Evolutionary conservation across 306 rosid genomes (phyloP), one percentile per base, ranked within the genome.

Genomic region (Trifolium subterraneum): DNA sequence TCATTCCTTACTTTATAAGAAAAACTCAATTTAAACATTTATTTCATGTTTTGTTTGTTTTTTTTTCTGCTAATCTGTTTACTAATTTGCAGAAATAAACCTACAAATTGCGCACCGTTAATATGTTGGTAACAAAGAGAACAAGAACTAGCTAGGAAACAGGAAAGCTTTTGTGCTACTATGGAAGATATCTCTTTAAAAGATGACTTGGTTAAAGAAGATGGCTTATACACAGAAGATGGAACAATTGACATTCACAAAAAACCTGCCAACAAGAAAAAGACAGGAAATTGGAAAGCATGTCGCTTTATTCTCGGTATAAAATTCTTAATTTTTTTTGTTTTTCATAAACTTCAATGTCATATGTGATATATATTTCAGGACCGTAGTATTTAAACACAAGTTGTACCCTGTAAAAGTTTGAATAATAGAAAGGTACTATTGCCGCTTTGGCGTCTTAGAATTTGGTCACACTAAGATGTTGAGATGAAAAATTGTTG

Each of bases 261-360:
- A 56, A 86, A 71, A 1, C 94, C 92, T 31, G 97, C 97, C 70
- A 78, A 76, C 76, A 91, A 83, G 87, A 81, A 41, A 54, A 84
- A 68, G 50, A 91, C 97, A 4, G 97, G 97, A 78, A 78, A 86
- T 2, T 91, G 97, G 97, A 86, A 64, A 73, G 94, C 97, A 4
- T 91, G 94, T 77, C 75, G 81, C 25, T 91, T 77, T 60, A 89
- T 91, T 77, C 97, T 91, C 39, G 97, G 95, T 91, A 86, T 66
- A 64, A 33, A 36, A 73, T 60, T 10, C 27, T 35, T 48, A 48
- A 4, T 6, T 36, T 19, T 2, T 42, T 19, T 68, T 7, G 6
- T 14, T 41, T 70, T 91, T 61, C 15, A 20, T 20, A 54, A 54
- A 20, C 29, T 54, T 54, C 2, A 20, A 20, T 54, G 29, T 54